phyloP scores from a whole-genome alignment of 768 basidiomycete genomes.

The Paxillus involutus region DNA sequence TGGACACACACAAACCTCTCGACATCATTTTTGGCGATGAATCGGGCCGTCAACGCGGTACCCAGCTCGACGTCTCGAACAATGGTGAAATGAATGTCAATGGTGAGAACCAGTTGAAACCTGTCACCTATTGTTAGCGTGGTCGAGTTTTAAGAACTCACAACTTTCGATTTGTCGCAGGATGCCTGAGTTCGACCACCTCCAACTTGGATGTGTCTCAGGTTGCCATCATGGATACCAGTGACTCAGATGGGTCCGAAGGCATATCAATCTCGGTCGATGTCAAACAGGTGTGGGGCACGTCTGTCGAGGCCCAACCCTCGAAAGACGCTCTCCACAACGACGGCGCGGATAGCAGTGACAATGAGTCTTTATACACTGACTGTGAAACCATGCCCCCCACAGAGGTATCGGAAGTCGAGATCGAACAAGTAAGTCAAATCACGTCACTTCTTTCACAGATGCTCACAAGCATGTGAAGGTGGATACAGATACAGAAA shows the following conservation, averaged over 20 bases:
- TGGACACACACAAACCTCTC: not conserved
- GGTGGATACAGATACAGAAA: not conserved
- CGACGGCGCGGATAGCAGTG: too few species aligned
- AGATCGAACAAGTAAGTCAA: not conserved
- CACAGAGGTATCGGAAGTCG: not conserved
- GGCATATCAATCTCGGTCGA: not conserved
- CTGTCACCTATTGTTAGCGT: not conserved
- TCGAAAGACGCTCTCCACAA: too few species aligned
- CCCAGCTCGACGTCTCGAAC: not conserved
- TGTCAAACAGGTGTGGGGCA: too few species aligned
- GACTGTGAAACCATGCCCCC: not conserved
- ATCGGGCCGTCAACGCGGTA: not conserved
- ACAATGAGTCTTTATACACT: too few species aligned
- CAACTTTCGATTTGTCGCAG: not conserved
- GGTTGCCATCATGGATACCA: not conserved
- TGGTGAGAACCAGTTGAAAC: not conserved
- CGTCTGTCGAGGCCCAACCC: too few species aligned
- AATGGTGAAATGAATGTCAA: not conserved
- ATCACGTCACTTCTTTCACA: not conserved
- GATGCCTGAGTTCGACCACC: not conserved
- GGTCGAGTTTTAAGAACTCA: not conserved
- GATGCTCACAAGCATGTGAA: not conserved
- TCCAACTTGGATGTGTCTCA: not conserved
- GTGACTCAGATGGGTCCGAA: not conserved
- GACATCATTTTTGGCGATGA: not conserved